Percentiles rank a stretch among this genome's conserved stretches.
Evolutionary conservation across 1,284 basidiomycete genomes (phyloP).

Genomic region (Xerocomus minutiporus): DNA sequence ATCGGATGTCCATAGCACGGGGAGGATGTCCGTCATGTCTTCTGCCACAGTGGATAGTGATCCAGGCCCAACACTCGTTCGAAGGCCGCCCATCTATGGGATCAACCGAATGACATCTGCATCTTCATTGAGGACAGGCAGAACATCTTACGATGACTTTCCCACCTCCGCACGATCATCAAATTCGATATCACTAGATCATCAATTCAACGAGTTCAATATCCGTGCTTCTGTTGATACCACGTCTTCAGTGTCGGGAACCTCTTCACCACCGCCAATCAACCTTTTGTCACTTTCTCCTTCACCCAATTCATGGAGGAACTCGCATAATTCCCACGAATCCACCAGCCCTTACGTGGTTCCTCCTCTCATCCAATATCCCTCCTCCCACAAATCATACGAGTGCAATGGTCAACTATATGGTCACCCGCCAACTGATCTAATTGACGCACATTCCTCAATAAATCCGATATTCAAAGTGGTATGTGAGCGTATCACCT

Average conservation of each 20-base stretch:
- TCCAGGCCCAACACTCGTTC: conserved; percentile 69
- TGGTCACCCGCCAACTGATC: conserved; percentile 47
- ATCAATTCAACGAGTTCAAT: conserved; percentile 73
- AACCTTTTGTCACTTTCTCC: conserved; percentile 67
- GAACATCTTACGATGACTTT: conserved; percentile 65
- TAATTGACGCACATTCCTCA: conserved; percentile 55
- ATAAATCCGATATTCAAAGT: conserved; percentile 92
- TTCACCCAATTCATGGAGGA: conserved; percentile 49
- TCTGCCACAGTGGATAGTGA: conserved; percentile 79
- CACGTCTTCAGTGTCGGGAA: conserved; percentile 54
- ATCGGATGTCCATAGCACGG: conserved; percentile 72
- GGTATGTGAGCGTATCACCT: conserved; percentile 51
- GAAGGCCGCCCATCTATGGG: conserved; percentile 55
- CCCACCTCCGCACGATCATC: conserved; percentile 72
- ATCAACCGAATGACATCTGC: conserved; percentile 72
- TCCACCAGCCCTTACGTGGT: conserved; percentile 34
- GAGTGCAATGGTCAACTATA: conserved; percentile 39
- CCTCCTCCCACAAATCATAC: conserved; percentile 36
- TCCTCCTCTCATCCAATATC: conserved; percentile 35
- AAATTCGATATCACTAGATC: conserved; percentile 76
- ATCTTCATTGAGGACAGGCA: conserved; percentile 59
- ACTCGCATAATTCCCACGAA: conserved; percentile 44
- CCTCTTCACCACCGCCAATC: conserved; percentile 68
- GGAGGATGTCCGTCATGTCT: conserved; percentile 67
- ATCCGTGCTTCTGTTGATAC: conserved; percentile 69